Conservation (phyloP, 1,139 yeast species). For the Candida sp. region DNA sequence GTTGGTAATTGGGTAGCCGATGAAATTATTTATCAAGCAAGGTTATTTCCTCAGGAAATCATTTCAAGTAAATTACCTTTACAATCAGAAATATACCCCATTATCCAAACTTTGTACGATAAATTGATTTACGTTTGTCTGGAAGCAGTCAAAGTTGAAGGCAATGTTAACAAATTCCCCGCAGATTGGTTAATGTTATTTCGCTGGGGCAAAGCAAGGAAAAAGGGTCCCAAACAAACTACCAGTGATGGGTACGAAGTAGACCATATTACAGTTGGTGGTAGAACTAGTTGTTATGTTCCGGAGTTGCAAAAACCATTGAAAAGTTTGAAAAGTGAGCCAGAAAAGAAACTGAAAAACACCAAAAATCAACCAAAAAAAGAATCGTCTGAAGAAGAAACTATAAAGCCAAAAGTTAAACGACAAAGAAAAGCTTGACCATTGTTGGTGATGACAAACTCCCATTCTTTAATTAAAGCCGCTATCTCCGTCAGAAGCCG, state of each 20-base stretch:
- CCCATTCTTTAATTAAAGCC: neutral
- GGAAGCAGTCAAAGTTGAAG: constrained; percentile 50
- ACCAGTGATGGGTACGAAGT: constrained; percentile 48
- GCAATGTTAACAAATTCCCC: constrained; percentile 48
- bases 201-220: constrained; percentile 64
- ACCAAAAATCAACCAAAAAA: neutral
- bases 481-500: too few relatives aligned
- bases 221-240: constrained; percentile 34
- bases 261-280: constrained; percentile 59
- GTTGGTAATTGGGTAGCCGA: constrained; percentile 69
- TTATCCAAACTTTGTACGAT: constrained; percentile 32
- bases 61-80: constrained; percentile 23
- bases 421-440: neutral
- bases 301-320: constrained; percentile 46
- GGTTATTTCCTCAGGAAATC: constrained; percentile 44
- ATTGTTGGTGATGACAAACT: neutral
- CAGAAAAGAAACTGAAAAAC: neutral
- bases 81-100: constrained; percentile 18
- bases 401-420: neutral
- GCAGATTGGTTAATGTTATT: constrained; percentile 59
- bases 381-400: neutral
- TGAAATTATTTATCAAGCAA: constrained; percentile 44
- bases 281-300: constrained; percentile 60
- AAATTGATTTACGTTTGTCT: constrained; percentile 44
- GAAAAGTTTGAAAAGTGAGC: constrained; percentile 1